Conservation (phyloP, 106 monocot species). For the Acanthochlamys bracteata region DNA sequence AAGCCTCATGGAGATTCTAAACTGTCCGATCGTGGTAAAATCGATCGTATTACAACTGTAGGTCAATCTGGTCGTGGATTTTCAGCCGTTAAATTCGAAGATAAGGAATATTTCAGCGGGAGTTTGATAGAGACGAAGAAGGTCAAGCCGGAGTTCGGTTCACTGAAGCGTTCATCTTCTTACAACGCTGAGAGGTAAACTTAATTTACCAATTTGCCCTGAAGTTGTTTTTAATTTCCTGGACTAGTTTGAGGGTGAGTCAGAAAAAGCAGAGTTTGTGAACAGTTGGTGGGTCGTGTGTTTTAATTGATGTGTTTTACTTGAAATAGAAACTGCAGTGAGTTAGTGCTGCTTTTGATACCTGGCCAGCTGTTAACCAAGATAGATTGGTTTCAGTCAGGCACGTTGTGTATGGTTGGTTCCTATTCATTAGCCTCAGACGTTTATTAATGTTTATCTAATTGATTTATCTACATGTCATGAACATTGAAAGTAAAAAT, state of each 20-base stretch:
- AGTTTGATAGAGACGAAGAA: slow-evolving; percentile 78
- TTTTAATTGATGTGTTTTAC: too few species aligned
- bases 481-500: too few species aligned
- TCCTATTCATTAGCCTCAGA: too few species aligned
- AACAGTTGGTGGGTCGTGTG: too few species aligned
- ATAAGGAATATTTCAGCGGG: slow-evolving; percentile 84
- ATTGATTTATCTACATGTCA: too few species aligned
- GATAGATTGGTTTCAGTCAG: too few species aligned
- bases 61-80: slow-evolving; percentile 6
- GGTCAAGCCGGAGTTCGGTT: slow-evolving; percentile 17
- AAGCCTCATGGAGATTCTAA: not conserved
- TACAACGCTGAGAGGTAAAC: slow-evolving; percentile 68
- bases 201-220: not conserved
- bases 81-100: slow-evolving; percentile 19
- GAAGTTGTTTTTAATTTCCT: not conserved
- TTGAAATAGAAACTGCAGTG: too few species aligned
- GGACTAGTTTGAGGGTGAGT: not conserved
- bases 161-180: slow-evolving; percentile 60
- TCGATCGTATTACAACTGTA: slow-evolving; percentile 12
- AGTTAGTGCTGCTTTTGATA: too few species aligned
- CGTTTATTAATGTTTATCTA: too few species aligned
- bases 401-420: too few species aligned
- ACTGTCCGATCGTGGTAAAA: slow-evolving; percentile 9
- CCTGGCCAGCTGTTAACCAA: too few species aligned
- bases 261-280: not conserved